Conservation (phyloP, 805 yeast genomes). For the Candida insectalens region DNA sequence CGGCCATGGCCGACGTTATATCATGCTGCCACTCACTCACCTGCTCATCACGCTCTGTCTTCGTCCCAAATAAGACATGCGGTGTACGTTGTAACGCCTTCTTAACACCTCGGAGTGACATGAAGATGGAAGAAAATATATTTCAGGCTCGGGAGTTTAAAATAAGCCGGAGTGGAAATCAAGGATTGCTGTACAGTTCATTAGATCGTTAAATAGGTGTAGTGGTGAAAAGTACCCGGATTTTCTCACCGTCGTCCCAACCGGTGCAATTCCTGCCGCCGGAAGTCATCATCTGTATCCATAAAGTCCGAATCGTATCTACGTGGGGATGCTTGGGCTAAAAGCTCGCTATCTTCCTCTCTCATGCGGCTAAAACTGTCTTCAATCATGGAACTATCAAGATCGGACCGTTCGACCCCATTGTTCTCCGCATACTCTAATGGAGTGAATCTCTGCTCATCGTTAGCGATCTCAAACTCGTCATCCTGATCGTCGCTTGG, state of each 20-base stretch:
- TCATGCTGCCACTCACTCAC: constrained; percentile 35
- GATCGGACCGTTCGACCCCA: too few relatives aligned
- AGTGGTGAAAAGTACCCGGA: too few relatives aligned
- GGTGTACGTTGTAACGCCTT: constrained; percentile 28
- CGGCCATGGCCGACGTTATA: constrained; percentile 30
- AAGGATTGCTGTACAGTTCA: neutral
- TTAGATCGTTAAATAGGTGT: too few relatives aligned
- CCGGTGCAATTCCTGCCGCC: neutral
- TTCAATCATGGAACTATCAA: too few relatives aligned
- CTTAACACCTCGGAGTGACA: constrained; percentile 27
- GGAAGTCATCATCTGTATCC: too few relatives aligned
- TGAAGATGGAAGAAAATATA: constrained; percentile 4
- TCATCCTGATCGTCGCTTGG: constrained; percentile 31
- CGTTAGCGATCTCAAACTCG: constrained; percentile 24
- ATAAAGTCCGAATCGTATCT: too few relatives aligned
- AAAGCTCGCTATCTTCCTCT: too few relatives aligned
- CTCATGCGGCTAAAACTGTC: too few relatives aligned
- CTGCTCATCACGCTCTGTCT: constrained; percentile 28
- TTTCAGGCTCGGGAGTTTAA: neutral
- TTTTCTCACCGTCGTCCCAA: too few relatives aligned
- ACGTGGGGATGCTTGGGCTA: too few relatives aligned
- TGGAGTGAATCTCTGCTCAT: constrained; percentile 20
- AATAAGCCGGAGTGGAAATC: neutral
- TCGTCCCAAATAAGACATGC: constrained; percentile 24
- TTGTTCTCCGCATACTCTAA: constrained; percentile 1